These are phyloP conservation scores for Eucommia ulmoides DNA, from an alignment of 257 asterid genomes.

Conservation along the genomic window DNA sequence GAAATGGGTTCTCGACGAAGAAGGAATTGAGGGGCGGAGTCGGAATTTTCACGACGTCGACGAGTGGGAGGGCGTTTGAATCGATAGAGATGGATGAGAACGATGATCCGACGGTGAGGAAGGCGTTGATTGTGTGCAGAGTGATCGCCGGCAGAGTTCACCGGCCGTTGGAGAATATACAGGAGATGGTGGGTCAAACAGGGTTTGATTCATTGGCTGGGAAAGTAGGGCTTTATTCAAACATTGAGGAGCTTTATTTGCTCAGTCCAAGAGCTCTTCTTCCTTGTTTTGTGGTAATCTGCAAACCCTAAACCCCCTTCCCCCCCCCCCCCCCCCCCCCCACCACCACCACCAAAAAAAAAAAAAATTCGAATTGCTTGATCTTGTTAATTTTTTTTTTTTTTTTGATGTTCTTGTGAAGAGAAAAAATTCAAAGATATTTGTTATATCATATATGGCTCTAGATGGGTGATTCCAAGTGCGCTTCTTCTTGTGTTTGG, in stretches of 20 bases:
- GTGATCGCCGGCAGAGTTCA: constrained; percentile 95
- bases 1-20: constrained; percentile 55
- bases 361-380: no score
- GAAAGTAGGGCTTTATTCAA: constrained; percentile 74
- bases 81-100: constrained; percentile 26
- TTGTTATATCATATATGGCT: no score
- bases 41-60: constrained; percentile 81
- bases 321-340: no score
- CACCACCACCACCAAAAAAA: no score
- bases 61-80: constrained; percentile 77
- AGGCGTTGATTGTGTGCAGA: constrained; percentile 74
- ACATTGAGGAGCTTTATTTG: constrained; percentile 91
- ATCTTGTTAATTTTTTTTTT: no score
- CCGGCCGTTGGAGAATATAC: constrained; percentile 66
- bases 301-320: constrained; percentile 47
- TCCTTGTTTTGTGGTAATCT: constrained; percentile 83
- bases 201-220: constrained; percentile 91
- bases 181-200: constrained; percentile 50
- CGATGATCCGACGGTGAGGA: constrained; percentile 25
- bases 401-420: no score
- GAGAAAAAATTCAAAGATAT: no score
- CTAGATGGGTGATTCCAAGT: no score
- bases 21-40: constrained; percentile 43
- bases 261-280: constrained; percentile 76
- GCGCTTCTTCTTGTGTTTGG: no score